Evolutionary conservation across 805 yeast genomes (phyloP).

Genomic region (Wickerhamiella allomyrinae): DNA sequence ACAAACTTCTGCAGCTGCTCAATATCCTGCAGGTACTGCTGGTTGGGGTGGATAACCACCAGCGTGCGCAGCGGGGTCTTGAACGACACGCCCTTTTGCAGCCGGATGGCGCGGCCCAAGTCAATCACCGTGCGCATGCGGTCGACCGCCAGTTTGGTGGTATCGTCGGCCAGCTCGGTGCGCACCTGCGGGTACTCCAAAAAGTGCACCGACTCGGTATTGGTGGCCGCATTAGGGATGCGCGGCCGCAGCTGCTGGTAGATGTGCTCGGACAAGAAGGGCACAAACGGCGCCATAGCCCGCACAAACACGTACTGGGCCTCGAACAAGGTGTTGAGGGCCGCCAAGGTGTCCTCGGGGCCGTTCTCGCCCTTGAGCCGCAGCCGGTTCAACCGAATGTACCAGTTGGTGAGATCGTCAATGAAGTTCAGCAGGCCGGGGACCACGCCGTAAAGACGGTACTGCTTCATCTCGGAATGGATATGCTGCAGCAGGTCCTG

Average conservation of each 20-base stretch:
- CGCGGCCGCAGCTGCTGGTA: constrained; percentile 57
- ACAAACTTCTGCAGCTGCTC: constrained; percentile 66
- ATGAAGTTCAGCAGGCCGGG: constrained; percentile 79
- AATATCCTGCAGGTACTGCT: constrained; percentile 59
- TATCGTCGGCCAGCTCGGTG: constrained; percentile 63
- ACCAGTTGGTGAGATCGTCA: constrained; percentile 96
- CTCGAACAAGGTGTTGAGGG: constrained; percentile 82
- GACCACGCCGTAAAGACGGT: constrained; percentile 90
- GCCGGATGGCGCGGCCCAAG: constrained; percentile 91
- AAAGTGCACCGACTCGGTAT: constrained; percentile 74
- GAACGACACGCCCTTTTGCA: constrained; percentile 82
- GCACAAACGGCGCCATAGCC: constrained; percentile 99
- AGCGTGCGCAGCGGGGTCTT: constrained; percentile 87
- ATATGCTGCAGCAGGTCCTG: constrained; percentile 80
- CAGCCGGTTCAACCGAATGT: constrained; percentile 93
- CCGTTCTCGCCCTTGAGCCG: constrained; percentile 95
- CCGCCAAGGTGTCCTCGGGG: constrained; percentile 65
- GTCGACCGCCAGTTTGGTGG: constrained; percentile 73
- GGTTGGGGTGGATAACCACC: constrained; percentile 72
- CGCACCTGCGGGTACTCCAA: constrained; percentile 77
- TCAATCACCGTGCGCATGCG: constrained; percentile 97
- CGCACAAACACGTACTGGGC: constrained; percentile 77
- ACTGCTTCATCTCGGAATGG: constrained; percentile 78
- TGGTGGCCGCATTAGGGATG: constrained; percentile 19
- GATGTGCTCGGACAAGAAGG: constrained; percentile 82